phyloP scores from a whole-genome alignment of 768 basidiomycete genomes.

The Auriscalpium microsporum region DNA sequence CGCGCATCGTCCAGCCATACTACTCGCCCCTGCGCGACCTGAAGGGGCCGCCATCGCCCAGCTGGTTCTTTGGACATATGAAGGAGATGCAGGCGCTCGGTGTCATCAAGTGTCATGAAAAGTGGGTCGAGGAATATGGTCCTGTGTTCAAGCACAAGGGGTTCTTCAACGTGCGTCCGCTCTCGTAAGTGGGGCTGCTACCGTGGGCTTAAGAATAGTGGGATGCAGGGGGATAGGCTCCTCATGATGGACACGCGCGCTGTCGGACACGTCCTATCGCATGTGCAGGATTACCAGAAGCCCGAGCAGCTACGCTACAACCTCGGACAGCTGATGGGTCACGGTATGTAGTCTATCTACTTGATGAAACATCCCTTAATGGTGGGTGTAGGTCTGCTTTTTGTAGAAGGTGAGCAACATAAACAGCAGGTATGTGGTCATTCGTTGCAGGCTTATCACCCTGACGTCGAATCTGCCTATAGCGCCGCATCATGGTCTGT shows the following conservation, averaged over 20 bases:
- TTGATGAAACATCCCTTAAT: neutral
- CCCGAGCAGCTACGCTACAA: neutral
- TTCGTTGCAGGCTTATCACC: neutral
- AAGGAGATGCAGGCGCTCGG: neutral
- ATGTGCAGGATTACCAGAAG: neutral
- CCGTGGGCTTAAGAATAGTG: too few relatives aligned
- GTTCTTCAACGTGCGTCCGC: neutral
- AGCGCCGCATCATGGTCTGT: conserved; percentile 1
- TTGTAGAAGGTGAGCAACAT: conserved; percentile 2
- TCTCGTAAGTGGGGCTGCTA: neutral
- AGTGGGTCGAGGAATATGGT: neutral
- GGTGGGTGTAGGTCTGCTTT: neutral
- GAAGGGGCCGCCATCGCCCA: neutral
- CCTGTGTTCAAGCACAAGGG: neutral
- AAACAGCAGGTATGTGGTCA: neutral
- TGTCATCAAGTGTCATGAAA: neutral
- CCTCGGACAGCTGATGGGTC: neutral
- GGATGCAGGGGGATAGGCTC: neutral
- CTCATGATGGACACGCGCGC: neutral
- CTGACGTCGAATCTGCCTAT: neutral
- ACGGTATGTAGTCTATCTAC: neutral
- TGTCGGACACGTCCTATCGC: neutral
- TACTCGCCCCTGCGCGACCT: neutral
- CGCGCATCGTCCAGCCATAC: neutral
- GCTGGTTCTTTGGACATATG: neutral